phyloP scores from a whole-genome alignment of 306 rosid species.

The Vigna unguiculata region DNA sequence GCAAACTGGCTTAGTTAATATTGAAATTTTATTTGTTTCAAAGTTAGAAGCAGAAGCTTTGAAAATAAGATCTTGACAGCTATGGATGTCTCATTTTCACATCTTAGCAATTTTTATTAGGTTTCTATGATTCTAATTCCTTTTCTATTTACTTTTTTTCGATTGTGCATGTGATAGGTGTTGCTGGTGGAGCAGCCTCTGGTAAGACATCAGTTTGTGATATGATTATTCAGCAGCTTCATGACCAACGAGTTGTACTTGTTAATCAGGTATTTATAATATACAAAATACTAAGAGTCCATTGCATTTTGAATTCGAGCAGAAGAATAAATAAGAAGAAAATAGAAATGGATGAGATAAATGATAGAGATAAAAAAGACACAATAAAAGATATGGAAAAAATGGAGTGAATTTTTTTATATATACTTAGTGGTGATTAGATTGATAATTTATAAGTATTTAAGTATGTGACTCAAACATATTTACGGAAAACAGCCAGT shows the following conservation, averaged over 20 bases:
- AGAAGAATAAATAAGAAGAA: not conserved
- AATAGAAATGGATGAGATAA: not conserved
- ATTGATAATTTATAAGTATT: conserved; percentile 19
- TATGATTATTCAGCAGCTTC: conserved; percentile 98
- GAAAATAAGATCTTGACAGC: conserved; percentile 2
- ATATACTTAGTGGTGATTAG: not conserved
- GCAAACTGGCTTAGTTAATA: not conserved
- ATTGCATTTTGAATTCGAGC: not conserved
- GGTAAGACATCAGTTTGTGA: conserved; percentile 98
- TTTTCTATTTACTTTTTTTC: conserved; percentile 17
- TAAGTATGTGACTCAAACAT: not conserved
- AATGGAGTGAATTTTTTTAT: not conserved
- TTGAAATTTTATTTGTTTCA: conserved; percentile 21
- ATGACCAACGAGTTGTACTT: conserved; percentile 95
- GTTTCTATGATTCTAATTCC: not conserved
- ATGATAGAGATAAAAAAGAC: not conserved
- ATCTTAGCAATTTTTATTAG: not conserved
- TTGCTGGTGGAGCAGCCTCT: conserved; percentile 97
- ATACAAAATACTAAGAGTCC: not conserved
- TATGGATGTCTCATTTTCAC: not conserved
- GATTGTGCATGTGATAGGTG: conserved; percentile 65
- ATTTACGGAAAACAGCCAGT: conserved; percentile 8
- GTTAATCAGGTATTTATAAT: conserved; percentile 76
- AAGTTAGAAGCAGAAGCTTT: conserved; percentile 7
- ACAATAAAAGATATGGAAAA: not conserved